phyloP scores from a whole-genome alignment of 148 eudicot species.

The Cornus controversa region DNA sequence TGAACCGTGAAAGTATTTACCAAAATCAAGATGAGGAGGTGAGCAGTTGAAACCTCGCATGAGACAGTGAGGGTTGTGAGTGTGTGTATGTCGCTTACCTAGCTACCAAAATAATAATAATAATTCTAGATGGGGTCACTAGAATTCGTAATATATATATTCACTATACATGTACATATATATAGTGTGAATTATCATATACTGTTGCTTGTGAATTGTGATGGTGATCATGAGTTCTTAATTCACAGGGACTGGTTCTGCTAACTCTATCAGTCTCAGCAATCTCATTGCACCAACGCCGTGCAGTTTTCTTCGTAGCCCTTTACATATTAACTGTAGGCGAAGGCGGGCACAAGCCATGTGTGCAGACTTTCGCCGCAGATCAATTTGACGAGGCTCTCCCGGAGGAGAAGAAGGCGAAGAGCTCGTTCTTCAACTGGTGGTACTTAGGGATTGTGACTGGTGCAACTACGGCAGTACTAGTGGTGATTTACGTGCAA shows the following conservation, averaged over 20 bases:
- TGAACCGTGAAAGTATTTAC: too few species aligned
- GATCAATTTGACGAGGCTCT: conserved; percentile 67
- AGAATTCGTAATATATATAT: too few species aligned
- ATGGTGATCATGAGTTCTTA: not conserved
- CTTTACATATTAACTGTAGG: conserved; percentile 56
- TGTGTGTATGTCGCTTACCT: too few species aligned
- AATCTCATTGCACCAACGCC: conserved; percentile 21
- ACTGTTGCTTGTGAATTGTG: not conserved
- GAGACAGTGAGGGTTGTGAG: too few species aligned
- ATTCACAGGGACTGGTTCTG: conserved; percentile 47
- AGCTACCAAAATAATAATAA: too few species aligned
- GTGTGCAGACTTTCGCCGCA: conserved; percentile 74
- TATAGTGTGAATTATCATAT: too few species aligned
- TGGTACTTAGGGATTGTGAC: conserved; percentile 70
- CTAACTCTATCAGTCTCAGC: conserved; percentile 43
- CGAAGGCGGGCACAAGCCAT: conserved; percentile 81
- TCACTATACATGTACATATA: too few species aligned
- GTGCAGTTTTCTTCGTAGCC: conserved; percentile 40
- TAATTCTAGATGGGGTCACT: too few species aligned
- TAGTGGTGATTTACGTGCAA: conserved; percentile 50
- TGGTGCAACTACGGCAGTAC: conserved; percentile 45
- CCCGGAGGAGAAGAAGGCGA: conserved; percentile 42
- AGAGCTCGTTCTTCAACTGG: conserved; percentile 83
- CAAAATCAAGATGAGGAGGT: too few species aligned
- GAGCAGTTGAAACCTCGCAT: too few species aligned